Conservation (phyloP, 129 eudicot genomes). For the Scalesia atractyloides region DNA sequence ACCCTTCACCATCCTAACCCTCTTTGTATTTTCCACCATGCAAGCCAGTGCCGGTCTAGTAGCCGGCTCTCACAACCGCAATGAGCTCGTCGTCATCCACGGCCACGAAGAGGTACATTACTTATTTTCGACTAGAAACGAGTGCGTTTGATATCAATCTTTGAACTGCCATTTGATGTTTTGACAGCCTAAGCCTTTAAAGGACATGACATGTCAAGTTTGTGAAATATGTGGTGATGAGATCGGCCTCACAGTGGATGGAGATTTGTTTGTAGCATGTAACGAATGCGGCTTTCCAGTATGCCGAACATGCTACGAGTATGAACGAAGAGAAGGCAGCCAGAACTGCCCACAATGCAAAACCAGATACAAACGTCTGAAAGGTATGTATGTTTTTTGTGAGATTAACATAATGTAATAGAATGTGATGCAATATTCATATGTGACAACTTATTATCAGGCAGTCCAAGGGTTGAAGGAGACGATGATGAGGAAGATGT, state of each 20-base stretch:
- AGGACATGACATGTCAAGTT: conserved; percentile 89
- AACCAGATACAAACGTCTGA: conserved; percentile 94
- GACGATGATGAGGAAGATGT: conserved; percentile 92
- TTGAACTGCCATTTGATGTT: conserved; percentile 13
- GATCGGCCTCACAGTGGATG: conserved; percentile 79
- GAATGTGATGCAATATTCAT: not conserved
- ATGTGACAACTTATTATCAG: conserved; percentile 22
- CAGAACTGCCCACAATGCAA: conserved; percentile 95
- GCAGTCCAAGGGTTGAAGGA: conserved; percentile 98
- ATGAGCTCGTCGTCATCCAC: conserved; percentile 95
- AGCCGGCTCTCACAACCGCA: conserved; percentile 98
- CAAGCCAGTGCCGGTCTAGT: conserved; percentile 99
- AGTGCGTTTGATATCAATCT: not conserved
- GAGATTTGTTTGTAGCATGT: conserved; percentile 96
- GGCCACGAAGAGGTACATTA: conserved; percentile 89
- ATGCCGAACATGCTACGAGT: conserved; percentile 95
- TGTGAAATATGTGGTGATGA: conserved; percentile 99
- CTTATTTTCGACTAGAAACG: not conserved
- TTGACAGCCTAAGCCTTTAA: conserved; percentile 77
- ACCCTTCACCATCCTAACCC: conserved; percentile 20
- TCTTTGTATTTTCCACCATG: conserved; percentile 48
- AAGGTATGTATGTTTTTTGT: conserved; percentile 55
- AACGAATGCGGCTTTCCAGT: conserved; percentile 98
- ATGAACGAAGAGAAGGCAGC: conserved; percentile 93
- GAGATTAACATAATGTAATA: not conserved